These are phyloP conservation scores for Penicillium griseofulvum DNA, from an alignment of 2,329 filamentous ascomycete genomes.

Conservation along the genomic window DNA sequence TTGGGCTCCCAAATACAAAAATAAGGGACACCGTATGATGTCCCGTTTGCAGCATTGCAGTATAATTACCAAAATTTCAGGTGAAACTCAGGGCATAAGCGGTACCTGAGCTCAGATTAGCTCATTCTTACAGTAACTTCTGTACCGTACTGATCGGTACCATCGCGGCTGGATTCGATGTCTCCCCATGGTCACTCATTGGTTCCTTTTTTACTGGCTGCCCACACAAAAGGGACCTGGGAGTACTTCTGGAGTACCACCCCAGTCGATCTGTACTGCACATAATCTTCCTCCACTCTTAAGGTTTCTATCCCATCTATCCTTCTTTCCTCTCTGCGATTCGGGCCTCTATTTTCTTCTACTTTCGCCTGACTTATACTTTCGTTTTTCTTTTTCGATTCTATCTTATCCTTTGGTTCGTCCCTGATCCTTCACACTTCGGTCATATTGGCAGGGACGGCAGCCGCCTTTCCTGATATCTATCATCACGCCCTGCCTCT, in stretches of 20 bases:
- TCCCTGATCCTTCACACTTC: background rate
- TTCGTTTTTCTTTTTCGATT: background rate
- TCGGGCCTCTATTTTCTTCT: slow-evolving; percentile 4
- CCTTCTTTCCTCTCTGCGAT: slow-evolving; percentile 10
- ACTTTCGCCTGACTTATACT: background rate
- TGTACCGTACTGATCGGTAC: slow-evolving; percentile 12
- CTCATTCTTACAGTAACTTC: slow-evolving; percentile 10
- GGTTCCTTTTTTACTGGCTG: slow-evolving; percentile 11
- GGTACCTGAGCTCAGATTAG: slow-evolving; percentile 9
- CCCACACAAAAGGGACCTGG: slow-evolving; percentile 13
- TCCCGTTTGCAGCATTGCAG: slow-evolving; percentile 5
- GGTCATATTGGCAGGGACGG: slow-evolving; percentile 2
- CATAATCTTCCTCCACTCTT: slow-evolving; percentile 14
- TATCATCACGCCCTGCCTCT: slow-evolving; percentile 31
- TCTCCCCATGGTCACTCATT: slow-evolving; percentile 10
- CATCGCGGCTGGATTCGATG: background rate
- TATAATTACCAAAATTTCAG: slow-evolving; percentile 13
- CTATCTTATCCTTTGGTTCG: background rate
- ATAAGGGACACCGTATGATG: slow-evolving; percentile 3
- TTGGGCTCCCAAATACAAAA: background rate
- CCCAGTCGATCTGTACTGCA: slow-evolving; percentile 13
- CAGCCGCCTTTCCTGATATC: slow-evolving; percentile 11
- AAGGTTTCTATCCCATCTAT: slow-evolving; percentile 18
- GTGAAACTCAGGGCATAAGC: background rate
- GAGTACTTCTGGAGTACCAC: slow-evolving; percentile 17